phyloP scores from a whole-genome alignment of 371 early-diverging fungal species.

The Mortierella sp. region DNA sequence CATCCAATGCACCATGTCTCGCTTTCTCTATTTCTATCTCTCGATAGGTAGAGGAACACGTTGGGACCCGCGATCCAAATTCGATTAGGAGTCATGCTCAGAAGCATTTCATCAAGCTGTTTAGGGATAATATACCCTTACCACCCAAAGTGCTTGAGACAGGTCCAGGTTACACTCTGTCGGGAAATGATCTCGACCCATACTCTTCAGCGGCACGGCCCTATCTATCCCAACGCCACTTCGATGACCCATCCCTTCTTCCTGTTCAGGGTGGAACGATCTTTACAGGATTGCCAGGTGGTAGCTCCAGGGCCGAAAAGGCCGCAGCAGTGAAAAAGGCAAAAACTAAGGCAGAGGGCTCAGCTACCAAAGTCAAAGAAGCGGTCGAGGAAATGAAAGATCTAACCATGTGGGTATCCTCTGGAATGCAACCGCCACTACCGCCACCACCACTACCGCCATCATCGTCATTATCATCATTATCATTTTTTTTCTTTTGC shows the following conservation, averaged over 20 bases:
- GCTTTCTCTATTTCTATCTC: not conserved
- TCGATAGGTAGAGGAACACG: constrained; percentile 71
- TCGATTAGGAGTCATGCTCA: constrained; percentile 92
- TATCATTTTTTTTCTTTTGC: too few relatives aligned
- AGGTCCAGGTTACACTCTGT: constrained; percentile 89
- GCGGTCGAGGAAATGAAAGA: constrained; percentile 47
- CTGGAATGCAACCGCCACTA: too few relatives aligned
- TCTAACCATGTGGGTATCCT: constrained; percentile 27
- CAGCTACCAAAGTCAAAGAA: constrained; percentile 3
- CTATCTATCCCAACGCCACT: constrained; percentile 64
- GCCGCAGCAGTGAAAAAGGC: not conserved
- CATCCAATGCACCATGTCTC: not conserved
- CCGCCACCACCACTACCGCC: too few relatives aligned
- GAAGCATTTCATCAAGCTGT: constrained; percentile 91
- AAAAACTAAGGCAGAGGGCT: constrained; percentile 5
- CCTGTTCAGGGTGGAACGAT: constrained; percentile 41
- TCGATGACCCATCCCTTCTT: constrained; percentile 37
- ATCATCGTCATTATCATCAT: too few relatives aligned
- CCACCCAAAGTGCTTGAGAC: constrained; percentile 83
- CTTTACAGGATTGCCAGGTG: constrained; percentile 26
- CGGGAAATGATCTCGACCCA: constrained; percentile 88
- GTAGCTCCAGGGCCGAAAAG: constrained; percentile 33
- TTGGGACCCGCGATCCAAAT: constrained; percentile 82
- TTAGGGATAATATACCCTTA: constrained; percentile 79
- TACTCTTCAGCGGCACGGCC: constrained; percentile 87